Conservation (phyloP, 2,329 filamentous ascomycete genomes). For the Diaporthe caulivora region DNA sequence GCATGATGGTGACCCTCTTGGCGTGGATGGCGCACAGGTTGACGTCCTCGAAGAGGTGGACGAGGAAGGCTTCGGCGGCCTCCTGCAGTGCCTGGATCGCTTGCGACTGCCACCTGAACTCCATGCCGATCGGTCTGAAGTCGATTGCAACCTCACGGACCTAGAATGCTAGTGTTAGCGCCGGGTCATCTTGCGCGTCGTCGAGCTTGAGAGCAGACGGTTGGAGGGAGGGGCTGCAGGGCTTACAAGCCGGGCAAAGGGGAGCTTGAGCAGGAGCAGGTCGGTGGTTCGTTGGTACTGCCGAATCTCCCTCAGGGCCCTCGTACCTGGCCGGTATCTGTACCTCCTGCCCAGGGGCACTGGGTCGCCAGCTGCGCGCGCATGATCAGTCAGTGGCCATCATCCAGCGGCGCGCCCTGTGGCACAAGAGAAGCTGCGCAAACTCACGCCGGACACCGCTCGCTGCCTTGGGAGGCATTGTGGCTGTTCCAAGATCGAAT, state of each 20-base stretch:
- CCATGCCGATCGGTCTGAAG: conserved; percentile 71
- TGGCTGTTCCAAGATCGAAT: background rate
- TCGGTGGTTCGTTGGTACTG: conserved; percentile 92
- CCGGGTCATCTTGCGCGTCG: background rate
- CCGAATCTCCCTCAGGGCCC: conserved; percentile 91
- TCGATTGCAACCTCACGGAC: conserved; percentile 80
- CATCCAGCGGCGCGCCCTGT: background rate
- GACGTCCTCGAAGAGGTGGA: conserved; percentile 96
- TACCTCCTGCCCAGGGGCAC: conserved; percentile 71
- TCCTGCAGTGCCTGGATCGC: conserved; percentile 95
- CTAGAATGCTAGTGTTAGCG: conserved; percentile 48
- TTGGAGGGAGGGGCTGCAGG: background rate
- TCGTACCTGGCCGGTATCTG: conserved; percentile 82
- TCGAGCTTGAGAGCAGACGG: background rate
- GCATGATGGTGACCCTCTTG: conserved; percentile 96
- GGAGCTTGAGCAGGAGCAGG: conserved; percentile 83
- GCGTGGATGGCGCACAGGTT: conserved; percentile 98
- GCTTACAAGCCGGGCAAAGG: conserved; percentile 79
- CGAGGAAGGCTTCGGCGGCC: conserved; percentile 94
- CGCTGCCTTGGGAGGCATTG: conserved; percentile 41
- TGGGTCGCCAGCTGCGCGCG: conserved; percentile 75
- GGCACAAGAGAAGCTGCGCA: background rate
- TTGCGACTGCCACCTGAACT: conserved; percentile 95
- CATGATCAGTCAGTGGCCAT: conserved; percentile 43
- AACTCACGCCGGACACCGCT: conserved; percentile 57